Base-by-base conservation (phyloP, 805 yeast genomes). In the Sporopachydermia quercuum region DNA sequence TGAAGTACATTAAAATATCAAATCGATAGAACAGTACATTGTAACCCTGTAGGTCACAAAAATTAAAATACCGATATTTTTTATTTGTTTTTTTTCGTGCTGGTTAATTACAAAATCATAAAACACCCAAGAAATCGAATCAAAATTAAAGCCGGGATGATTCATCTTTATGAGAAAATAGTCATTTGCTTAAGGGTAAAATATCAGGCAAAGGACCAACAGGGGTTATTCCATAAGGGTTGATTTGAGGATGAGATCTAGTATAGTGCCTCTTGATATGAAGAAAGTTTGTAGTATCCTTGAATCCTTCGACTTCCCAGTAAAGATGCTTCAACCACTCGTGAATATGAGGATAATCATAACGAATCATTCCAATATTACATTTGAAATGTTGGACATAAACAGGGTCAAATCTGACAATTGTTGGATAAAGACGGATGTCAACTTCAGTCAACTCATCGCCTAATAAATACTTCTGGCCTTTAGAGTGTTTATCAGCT, bases 361-460 rank as follows among this genome's bases (percentile, higher is more conserved):
- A 57, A 54, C 96, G 73, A 50, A 89, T 81, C 66, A 77, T 79
- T 37, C 77, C 77, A 45, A 85, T 58, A 58, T 89, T 89, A 58
- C 95, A 83, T 62, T 89, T 91, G 73, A 89, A 91, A 58, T 89
- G 96, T 59, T 87, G 95, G 40, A 80, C 89, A 54, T 89, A 89
- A 16, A 86, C 94, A 1, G 93, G 81, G 57, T 89, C 97, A 52
- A 89, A 89, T 51, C 98, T 74, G 36, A 85, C 67, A 43, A 89
- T 77, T 2, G 97, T 89, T 16, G 96, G 76, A 62, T 63, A 89
- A 38, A 89, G 70, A 47, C 96, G 70, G 42, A 89, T 67, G 57
- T 89, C 98, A 4, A 94, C 94, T 61, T 89, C 96, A 2, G 96
- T 87, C 40, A 89, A 61, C 37, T 58, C 62, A 41, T 74, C 66